A percentile compares a stretch with the other conserved stretches of the same genome.
Conservation (phyloP, 768 basidiomycete species). For the Xerocomellus chrysenteron region DNA sequence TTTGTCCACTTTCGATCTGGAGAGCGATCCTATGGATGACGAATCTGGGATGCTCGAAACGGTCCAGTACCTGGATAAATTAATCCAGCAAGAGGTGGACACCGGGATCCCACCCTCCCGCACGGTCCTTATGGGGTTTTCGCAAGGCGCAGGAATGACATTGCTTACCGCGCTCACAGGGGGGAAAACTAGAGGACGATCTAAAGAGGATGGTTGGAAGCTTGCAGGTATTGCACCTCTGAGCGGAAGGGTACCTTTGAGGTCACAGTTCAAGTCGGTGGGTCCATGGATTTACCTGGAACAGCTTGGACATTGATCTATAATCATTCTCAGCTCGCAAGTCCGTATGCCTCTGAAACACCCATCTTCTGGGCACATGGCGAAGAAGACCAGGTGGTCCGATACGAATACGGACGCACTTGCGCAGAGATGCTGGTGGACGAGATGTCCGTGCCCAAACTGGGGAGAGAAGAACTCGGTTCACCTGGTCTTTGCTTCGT, state of each 20-base stretch:
- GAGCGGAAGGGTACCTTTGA: background rate
- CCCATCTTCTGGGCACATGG: constrained; percentile 1
- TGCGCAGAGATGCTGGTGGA: background rate
- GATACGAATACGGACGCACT: background rate
- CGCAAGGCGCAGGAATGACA: constrained; percentile 4
- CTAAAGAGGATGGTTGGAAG: background rate
- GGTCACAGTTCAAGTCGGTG: background rate
- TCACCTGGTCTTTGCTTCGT: constrained; percentile 4
- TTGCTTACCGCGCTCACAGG: constrained; percentile 5
- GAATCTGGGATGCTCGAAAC: background rate
- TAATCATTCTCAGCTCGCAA: background rate
- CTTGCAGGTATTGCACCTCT: constrained; percentile 1
- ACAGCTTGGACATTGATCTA: background rate
- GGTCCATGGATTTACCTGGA: background rate
- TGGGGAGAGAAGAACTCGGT: background rate
- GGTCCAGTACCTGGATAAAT: background rate
- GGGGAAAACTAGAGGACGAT: background rate
- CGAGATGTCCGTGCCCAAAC: background rate
- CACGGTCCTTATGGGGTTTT: background rate
- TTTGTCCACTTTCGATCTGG: background rate
- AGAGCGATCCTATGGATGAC: background rate
- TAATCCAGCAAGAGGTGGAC: background rate
- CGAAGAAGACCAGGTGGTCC: background rate
- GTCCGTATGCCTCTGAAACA: background rate
- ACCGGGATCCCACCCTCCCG: background rate